phyloP scores from a whole-genome alignment of 306 rosid genomes.

The Canavalia gladiata region DNA sequence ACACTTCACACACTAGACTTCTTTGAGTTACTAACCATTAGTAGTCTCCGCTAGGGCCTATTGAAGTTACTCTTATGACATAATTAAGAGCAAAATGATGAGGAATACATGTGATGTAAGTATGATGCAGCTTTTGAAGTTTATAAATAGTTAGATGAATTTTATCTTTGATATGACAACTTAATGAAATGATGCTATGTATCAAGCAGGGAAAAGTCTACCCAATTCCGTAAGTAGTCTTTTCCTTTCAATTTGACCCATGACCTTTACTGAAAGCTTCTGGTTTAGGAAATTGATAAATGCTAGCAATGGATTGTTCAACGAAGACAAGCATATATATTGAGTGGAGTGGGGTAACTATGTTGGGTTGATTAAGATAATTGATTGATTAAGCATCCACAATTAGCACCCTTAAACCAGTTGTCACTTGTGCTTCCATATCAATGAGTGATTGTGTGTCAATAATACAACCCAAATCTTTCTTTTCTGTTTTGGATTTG shows the following conservation, averaged over 20 bases:
- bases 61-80: neutral
- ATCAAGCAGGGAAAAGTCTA: slow-evolving; percentile 41
- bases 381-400: slow-evolving; percentile 55
- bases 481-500: slow-evolving; percentile 45
- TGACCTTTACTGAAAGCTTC: slow-evolving; percentile 47
- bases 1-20: slow-evolving; percentile 9
- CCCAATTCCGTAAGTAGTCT: slow-evolving; percentile 35
- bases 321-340: slow-evolving; percentile 51
- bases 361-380: slow-evolving; percentile 56
- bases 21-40: neutral
- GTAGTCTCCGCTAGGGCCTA: slow-evolving; percentile 7
- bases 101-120: slow-evolving; percentile 40
- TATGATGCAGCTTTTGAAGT: slow-evolving; percentile 31
- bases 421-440: slow-evolving; percentile 24
- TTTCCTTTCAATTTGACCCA: slow-evolving; percentile 50
- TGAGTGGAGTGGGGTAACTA: slow-evolving; percentile 48
- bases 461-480: slow-evolving; percentile 41
- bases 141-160: slow-evolving; percentile 41
- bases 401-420: slow-evolving; percentile 46
- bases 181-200: slow-evolving; percentile 40
- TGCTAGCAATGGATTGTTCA: slow-evolving; percentile 49
- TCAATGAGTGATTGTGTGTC: slow-evolving; percentile 3
- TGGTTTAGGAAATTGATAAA: slow-evolving; percentile 49
- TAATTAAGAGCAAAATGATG: slow-evolving; percentile 44
- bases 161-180: slow-evolving; percentile 45